Percentiles rank a stretch among this genome's conserved stretches.
Evolutionary conservation across 2,329 filamentous ascomycete genomes (phyloP).

Genomic region (Penicillium rolfsii): DNA sequence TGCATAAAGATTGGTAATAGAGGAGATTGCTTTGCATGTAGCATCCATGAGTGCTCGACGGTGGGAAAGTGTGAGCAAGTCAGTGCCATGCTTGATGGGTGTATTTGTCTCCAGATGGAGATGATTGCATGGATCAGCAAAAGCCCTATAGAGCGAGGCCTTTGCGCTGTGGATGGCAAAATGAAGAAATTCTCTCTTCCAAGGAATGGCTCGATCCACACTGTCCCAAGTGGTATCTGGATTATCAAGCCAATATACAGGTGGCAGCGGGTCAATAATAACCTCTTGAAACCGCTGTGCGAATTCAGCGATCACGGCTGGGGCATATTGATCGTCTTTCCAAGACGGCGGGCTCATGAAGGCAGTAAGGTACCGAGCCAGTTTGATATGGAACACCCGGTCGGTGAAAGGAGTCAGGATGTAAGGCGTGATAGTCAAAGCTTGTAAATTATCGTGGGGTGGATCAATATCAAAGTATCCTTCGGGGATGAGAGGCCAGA

Average conservation of each 20-base stretch:
- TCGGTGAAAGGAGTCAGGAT: constrained; percentile 24
- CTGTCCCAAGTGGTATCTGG: constrained; percentile 20
- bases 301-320: constrained; percentile 19
- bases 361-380: constrained; percentile 20
- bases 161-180: constrained; percentile 17
- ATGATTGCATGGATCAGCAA: constrained; percentile 21
- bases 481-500: constrained; percentile 26
- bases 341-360: constrained; percentile 26
- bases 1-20: constrained; percentile 16
- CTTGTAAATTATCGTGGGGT: constrained; percentile 18
- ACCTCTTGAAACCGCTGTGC: constrained; percentile 22
- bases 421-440: constrained; percentile 13
- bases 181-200: constrained; percentile 18
- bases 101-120: constrained; percentile 13
- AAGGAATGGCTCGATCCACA: constrained; percentile 7
- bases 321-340: constrained; percentile 17
- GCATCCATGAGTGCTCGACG: constrained; percentile 20
- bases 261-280: constrained; percentile 20
- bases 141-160: constrained; percentile 20
- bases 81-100: constrained; percentile 7
- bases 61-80: constrained; percentile 20
- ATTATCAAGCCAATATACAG: constrained; percentile 16
- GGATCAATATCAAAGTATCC: constrained; percentile 24
- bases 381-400: constrained; percentile 22
- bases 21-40: constrained; percentile 16